Percentiles rank a stretch among this genome's conserved stretches.
These are phyloP conservation scores for Malus fusca DNA, from an alignment of 306 rosid genomes.

Conservation along the genomic window DNA sequence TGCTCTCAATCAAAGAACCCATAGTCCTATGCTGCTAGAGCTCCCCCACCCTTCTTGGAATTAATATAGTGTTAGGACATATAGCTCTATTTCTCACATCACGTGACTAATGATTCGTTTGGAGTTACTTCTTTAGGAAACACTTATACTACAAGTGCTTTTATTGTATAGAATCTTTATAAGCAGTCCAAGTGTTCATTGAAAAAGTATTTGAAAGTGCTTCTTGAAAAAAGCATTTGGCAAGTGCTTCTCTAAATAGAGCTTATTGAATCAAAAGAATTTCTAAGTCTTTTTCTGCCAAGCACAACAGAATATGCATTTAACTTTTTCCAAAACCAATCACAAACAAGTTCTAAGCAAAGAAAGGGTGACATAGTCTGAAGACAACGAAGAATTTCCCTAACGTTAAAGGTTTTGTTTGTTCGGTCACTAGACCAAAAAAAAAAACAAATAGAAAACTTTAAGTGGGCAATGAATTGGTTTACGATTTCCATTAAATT, in stretches of 20 bases:
- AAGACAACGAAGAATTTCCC: too few relatives aligned
- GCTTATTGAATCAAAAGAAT: neutral
- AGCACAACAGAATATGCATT: too few relatives aligned
- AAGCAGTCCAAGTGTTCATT: too few relatives aligned
- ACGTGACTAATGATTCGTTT: neutral
- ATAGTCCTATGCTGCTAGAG: neutral
- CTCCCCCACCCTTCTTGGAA: neutral
- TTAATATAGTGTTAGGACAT: neutral
- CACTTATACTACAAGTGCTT: neutral
- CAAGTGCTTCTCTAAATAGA: too few relatives aligned
- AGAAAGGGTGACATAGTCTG: neutral
- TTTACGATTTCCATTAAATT: neutral
- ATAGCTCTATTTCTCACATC: accelerated
- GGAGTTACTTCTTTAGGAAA: neutral
- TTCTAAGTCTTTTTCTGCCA: neutral
- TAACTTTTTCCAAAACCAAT: too few relatives aligned
- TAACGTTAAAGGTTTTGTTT: too few relatives aligned
- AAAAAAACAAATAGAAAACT: neutral
- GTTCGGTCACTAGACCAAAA: neutral
- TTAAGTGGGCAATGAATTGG: neutral
- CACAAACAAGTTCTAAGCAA: neutral
- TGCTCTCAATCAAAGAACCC: too few relatives aligned
- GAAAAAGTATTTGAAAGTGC: too few relatives aligned
- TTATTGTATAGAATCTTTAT: too few relatives aligned
- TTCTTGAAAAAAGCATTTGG: too few relatives aligned